phyloP scores from a whole-genome alignment of 345 rosid genomes.

The Populus alba region DNA sequence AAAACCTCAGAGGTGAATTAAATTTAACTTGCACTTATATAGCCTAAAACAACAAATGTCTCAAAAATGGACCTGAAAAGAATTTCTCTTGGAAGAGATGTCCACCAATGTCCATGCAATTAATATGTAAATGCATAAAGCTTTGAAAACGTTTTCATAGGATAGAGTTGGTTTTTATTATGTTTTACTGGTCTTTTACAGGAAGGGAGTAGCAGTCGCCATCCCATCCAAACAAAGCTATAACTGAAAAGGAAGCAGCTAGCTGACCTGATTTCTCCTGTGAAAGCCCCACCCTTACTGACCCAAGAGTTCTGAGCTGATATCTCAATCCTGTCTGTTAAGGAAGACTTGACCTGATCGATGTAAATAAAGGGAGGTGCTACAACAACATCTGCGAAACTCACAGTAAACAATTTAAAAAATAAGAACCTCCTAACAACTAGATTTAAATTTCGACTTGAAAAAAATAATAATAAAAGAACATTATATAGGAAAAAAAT shows the following conservation, averaged over 20 bases:
- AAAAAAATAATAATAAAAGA: not conserved
- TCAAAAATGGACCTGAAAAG: not conserved
- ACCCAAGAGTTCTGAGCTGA: conserved; percentile 97
- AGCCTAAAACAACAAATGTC: not conserved
- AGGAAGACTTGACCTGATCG: conserved; percentile 66
- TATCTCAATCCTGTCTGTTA: conserved; percentile 70
- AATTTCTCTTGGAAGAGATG: not conserved
- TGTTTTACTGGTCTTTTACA: not conserved
- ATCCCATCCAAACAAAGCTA: not conserved
- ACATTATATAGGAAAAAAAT: not conserved
- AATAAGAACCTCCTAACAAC: not conserved
- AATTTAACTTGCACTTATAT: not conserved
- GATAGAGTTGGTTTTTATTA: not conserved
- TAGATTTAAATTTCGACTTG: not conserved
- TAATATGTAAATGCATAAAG: not conserved
- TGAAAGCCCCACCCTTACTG: conserved; percentile 96
- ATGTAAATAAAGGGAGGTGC: conserved; percentile 96
- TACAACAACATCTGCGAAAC: conserved; percentile 78
- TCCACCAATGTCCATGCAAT: not conserved
- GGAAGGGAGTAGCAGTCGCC: not conserved
- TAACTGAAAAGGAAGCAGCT: conserved; percentile 1
- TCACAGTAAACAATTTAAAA: conserved; percentile 6
- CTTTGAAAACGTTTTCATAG: not conserved
- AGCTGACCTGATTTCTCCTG: conserved; percentile 93
- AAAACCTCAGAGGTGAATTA: not conserved